phyloP scores from a whole-genome alignment of 257 asterid genomes.

The Penstemon eatonii region DNA sequence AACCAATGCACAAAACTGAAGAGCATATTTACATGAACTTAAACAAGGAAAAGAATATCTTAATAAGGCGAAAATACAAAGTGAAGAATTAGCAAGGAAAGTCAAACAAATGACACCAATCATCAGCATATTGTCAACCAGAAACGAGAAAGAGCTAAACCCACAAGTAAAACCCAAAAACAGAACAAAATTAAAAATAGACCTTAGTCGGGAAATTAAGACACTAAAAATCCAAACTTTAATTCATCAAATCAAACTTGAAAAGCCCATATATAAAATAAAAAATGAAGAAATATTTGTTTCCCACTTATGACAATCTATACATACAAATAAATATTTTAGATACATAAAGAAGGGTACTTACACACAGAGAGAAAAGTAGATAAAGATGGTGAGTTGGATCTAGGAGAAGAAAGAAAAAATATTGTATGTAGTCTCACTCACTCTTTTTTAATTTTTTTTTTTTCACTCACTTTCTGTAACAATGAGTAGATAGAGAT shows the following conservation, averaged over 20 bases:
- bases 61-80: neutral
- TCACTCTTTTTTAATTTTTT: neutral
- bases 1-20: conserved; percentile 29
- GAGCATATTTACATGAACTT: neutral
- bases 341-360: neutral
- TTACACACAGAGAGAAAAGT: conserved; percentile 23
- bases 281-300: neutral
- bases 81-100: conserved; percentile 16
- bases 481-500: conserved; percentile 25
- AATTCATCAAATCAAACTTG: conserved; percentile 25
- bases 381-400: conserved; percentile 46
- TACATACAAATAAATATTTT: no score
- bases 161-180: conserved; percentile 3
- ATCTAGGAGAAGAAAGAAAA: conserved; percentile 32
- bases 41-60: conserved; percentile 17
- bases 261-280: neutral
- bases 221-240: conserved; percentile 23
- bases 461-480: conserved; percentile 25
- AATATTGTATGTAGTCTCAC: conserved; percentile 27
- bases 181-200: conserved; percentile 20
- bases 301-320: neutral
- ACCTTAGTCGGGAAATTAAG: conserved; percentile 1
- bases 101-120: conserved; percentile 35
- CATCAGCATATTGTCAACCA: conserved; percentile 24
- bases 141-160: conserved; percentile 10